Base-by-base conservation (phyloP, 306 rosid genomes). In the Morella rubra region DNA sequence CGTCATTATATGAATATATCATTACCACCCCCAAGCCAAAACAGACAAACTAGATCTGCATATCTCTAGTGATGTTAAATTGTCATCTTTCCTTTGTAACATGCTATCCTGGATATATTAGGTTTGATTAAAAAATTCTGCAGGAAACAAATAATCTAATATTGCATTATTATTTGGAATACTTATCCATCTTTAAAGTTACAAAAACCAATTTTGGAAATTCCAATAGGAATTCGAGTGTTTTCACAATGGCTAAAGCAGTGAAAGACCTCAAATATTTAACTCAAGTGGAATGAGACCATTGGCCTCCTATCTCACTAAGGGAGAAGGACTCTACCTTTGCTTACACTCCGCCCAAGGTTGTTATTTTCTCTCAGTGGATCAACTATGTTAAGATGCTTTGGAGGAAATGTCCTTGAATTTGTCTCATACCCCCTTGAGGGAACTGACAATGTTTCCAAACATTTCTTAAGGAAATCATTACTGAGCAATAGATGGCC, bases 281-380 rank as follows among this genome's bases (percentile, higher is more conserved):
- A 24, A 9, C 24, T 10, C 50, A 18, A 42, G 42, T 18, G 46
- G 71, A 18, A 42, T 66, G 71, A 18, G 50, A 44, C 68, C 44
- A 61, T 61, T 24, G 18, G 67, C 67, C 67, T 32, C 68, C 68
- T 44, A 32, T 44, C 10, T 42, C 13, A 42, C 71, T 42, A 59
- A 65, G 66, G 72, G 71, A 72, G 24, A 65, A 59, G n/a, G 42
- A 71, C 11, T 59, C 40, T 64, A 84, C 90, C 86, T 84, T 81
- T 81, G 76, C 53, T 84, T 22, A 86, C 90, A 79, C 90, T 86
- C 24, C 90, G 86, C 44, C 90, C 90, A 62, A 84, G 90, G 76
- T 86, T 86, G 80, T 86, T 86, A 68, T 83, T 78, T 80, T 86
- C 87, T 81, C 81, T 86, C 27, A 86, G 82, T 3, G 90, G 87